Conservation (phyloP, 1,139 yeast genomes). For the Hemisphaericaspora xylanilytica region DNA sequence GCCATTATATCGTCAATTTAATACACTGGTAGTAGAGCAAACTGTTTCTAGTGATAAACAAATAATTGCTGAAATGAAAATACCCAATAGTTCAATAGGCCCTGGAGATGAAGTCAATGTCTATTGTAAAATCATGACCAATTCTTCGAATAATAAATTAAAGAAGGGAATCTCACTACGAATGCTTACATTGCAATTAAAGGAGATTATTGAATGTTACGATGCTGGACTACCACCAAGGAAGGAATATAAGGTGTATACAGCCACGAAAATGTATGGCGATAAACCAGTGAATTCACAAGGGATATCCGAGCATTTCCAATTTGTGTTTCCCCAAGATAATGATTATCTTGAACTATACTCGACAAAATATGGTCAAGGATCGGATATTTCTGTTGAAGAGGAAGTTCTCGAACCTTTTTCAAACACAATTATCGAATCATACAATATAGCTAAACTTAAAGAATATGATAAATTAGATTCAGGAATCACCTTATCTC, state of each 20-base stretch:
- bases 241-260: slow-evolving; percentile 32
- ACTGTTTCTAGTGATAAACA: slow-evolving; percentile 41
- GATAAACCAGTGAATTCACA: slow-evolving; percentile 29
- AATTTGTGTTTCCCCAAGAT: slow-evolving; percentile 35
- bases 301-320: slow-evolving; percentile 22
- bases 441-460: slow-evolving; percentile 13
- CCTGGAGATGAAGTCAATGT: slow-evolving; percentile 47
- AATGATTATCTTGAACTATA: slow-evolving; percentile 36
- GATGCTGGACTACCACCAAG: slow-evolving; percentile 47
- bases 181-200: slow-evolving; percentile 46
- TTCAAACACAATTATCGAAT: slow-evolving; percentile 13
- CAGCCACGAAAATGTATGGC: slow-evolving; percentile 27
- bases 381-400: slow-evolving; percentile 3
- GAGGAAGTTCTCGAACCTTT: slow-evolving; percentile 6
- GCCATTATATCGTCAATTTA: slow-evolving; percentile 53
- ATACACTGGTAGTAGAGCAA: slow-evolving; percentile 46
- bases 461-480: slow-evolving; percentile 23
- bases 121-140: slow-evolving; percentile 37
- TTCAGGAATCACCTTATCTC: slow-evolving; percentile 46
- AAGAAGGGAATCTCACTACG: slow-evolving; percentile 43
- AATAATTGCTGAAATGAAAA: slow-evolving; percentile 39
- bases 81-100: slow-evolving; percentile 50
- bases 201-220: slow-evolving; percentile 49
- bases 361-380: slow-evolving; percentile 7
- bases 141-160: slow-evolving; percentile 31